These are phyloP conservation scores for Colletotrichum sp. DNA, from an alignment of 2,329 filamentous ascomycete species.

Conservation along the genomic window DNA sequence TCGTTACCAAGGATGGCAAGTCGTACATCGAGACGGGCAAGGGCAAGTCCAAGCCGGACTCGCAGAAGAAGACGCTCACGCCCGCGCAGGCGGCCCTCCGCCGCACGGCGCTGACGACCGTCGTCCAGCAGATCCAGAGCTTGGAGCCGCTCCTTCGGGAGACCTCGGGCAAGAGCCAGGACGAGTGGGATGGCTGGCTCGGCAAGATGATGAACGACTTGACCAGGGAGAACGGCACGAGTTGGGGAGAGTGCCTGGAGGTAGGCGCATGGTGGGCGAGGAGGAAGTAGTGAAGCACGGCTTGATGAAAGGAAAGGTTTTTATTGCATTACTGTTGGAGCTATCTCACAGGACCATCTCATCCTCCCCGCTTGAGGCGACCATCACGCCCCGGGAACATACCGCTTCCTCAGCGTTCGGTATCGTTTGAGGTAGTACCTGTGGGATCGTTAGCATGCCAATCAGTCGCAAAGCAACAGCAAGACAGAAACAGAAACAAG, in stretches of 20 bases:
- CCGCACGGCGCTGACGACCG: slow-evolving; percentile 79
- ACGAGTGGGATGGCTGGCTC: slow-evolving; percentile 93
- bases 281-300: slow-evolving; percentile 58
- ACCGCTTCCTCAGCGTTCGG: slow-evolving; percentile 82
- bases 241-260: slow-evolving; percentile 84
- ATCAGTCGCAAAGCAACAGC: neutral
- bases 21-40: slow-evolving; percentile 62
- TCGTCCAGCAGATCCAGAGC: slow-evolving; percentile 84
- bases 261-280: slow-evolving; percentile 89
- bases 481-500: neutral
- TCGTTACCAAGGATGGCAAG: slow-evolving; percentile 65
- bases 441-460: slow-evolving; percentile 20
- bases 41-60: slow-evolving; percentile 36
- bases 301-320: slow-evolving; percentile 1
- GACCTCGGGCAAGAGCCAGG: slow-evolving; percentile 82
- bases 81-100: slow-evolving; percentile 76
- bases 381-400: slow-evolving; percentile 45
- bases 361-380: neutral
- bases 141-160: slow-evolving; percentile 84
- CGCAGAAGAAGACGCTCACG: slow-evolving; percentile 60
- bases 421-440: slow-evolving; percentile 95
- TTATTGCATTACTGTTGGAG: slow-evolving; percentile 7
- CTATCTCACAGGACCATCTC: neutral
- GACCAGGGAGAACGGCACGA: slow-evolving; percentile 78
- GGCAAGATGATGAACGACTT: slow-evolving; percentile 86